Percentiles rank a stretch among this genome's conserved stretches.
Evolutionary conservation across 257 asterid genomes (phyloP).

Genomic region (Primulina tabacum): DNA sequence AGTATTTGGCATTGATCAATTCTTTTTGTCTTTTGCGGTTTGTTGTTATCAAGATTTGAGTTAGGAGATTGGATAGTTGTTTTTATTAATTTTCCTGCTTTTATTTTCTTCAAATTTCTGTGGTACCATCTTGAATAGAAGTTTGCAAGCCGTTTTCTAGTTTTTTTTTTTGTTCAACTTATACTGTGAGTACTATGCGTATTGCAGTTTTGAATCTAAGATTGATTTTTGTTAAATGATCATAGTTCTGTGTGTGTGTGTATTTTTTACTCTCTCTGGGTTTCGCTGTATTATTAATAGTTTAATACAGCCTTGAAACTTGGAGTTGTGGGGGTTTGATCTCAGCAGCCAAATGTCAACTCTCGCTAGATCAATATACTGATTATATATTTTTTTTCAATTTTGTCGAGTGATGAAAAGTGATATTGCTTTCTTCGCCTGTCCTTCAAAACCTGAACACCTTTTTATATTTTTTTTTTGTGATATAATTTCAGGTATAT

Average conservation of each 20-base stretch:
- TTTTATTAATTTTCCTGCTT: constrained; percentile 4
- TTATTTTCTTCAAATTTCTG: constrained; percentile 10
- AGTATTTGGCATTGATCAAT: constrained; percentile 25
- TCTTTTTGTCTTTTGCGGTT: constrained; percentile 7
- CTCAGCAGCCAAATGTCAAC: constrained; percentile 5
- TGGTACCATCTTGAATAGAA: constrained; percentile 16
- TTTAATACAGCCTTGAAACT: constrained; percentile 3
- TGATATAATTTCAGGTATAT: not conserved
- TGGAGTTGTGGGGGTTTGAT: constrained; percentile 15
- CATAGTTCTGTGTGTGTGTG: not conserved
- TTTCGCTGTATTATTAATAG: not conserved
- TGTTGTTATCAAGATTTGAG: constrained; percentile 26
- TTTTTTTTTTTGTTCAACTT: constrained; percentile 1
- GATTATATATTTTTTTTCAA: not conserved
- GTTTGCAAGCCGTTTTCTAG: not conserved
- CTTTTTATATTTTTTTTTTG: not conserved
- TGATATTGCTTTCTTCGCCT: too few species aligned
- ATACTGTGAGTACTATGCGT: not conserved
- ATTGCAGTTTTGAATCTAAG: not conserved
- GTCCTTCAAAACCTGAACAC: too few species aligned
- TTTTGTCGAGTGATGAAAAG: not conserved
- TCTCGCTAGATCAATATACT: constrained; percentile 13
- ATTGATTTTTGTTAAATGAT: constrained; percentile 8
- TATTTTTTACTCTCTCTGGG: not conserved
- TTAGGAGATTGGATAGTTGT: constrained; percentile 23